Evolutionary conservation across 345 rosid species (phyloP).

Genomic region (Eucalyptus sp.): DNA sequence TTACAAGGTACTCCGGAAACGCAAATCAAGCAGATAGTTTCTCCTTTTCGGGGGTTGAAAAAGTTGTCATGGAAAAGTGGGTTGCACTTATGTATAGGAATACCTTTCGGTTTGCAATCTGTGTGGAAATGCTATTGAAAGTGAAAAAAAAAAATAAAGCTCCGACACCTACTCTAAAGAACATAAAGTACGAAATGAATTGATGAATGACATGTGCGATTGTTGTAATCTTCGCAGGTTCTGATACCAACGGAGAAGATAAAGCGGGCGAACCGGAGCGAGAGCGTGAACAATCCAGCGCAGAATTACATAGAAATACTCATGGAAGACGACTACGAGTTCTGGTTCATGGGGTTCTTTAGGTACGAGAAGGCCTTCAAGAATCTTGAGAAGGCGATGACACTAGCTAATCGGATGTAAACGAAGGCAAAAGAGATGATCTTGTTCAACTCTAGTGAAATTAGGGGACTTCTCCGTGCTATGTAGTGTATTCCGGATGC

Average conservation of each 20-base stretch:
- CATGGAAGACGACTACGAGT: slow-evolving; percentile 12
- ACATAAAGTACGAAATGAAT: neutral
- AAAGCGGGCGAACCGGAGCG: neutral
- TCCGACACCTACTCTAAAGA: too few relatives aligned
- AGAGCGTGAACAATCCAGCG: slow-evolving; percentile 11
- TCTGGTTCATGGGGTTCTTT: slow-evolving; percentile 31
- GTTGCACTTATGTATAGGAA: neutral
- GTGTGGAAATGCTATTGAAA: too few relatives aligned
- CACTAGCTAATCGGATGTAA: neutral
- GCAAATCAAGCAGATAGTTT: neutral
- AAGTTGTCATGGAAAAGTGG: neutral
- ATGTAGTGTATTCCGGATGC: neutral
- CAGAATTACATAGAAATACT: slow-evolving; percentile 13
- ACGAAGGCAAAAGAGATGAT: neutral
- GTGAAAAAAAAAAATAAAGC: too few relatives aligned
- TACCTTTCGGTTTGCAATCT: too few relatives aligned
- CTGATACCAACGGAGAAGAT: slow-evolving; percentile 19
- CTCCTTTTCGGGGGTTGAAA: neutral
- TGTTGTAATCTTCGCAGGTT: slow-evolving; percentile 1
- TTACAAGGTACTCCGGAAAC: slow-evolving; percentile 9
- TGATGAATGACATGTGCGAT: neutral
- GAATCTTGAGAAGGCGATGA: slow-evolving; percentile 11
- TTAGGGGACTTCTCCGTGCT: neutral
- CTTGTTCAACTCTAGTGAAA: neutral
- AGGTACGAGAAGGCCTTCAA: slow-evolving; percentile 16